These are phyloP conservation scores for Somion occarium DNA, from an alignment of 1,284 basidiomycete genomes.

Conservation along the genomic window DNA sequence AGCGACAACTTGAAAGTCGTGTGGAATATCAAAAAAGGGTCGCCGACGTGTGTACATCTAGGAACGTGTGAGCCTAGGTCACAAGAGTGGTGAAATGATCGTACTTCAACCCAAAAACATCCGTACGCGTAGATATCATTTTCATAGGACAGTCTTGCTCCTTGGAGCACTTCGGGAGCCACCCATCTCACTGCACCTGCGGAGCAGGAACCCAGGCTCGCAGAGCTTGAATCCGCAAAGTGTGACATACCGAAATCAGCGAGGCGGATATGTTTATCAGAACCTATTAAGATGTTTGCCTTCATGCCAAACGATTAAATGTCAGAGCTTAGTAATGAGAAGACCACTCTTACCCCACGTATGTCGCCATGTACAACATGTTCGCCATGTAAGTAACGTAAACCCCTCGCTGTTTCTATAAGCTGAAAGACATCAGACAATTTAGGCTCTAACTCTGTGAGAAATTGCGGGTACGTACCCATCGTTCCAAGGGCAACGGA, in stretches of 20 bases:
- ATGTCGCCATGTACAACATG: constrained; percentile 8
- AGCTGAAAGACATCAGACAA: neutral
- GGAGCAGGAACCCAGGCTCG: neutral
- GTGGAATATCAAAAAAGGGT: neutral
- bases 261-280: neutral
- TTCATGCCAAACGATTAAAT: neutral
- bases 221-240: constrained; percentile 4
- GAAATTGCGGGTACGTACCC: neutral
- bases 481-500: neutral
- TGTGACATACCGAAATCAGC: constrained; percentile 8
- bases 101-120: constrained; percentile 10
- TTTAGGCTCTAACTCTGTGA: neutral
- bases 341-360: constrained; percentile 3
- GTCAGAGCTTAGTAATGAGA: neutral
- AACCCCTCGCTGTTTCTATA: constrained; percentile 3
- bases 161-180: constrained; percentile 10
- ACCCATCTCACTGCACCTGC: constrained; percentile 10
- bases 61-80: neutral
- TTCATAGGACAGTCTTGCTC: neutral
- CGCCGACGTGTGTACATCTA: neutral
- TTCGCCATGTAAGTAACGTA: constrained; percentile 7
- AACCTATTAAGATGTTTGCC: constrained; percentile 10
- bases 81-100: neutral
- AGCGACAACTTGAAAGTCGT: neutral
- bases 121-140: constrained; percentile 11